phyloP scores from a whole-genome alignment of 2,329 filamentous ascomycete species.

The Apiospora rasikravindrae region DNA sequence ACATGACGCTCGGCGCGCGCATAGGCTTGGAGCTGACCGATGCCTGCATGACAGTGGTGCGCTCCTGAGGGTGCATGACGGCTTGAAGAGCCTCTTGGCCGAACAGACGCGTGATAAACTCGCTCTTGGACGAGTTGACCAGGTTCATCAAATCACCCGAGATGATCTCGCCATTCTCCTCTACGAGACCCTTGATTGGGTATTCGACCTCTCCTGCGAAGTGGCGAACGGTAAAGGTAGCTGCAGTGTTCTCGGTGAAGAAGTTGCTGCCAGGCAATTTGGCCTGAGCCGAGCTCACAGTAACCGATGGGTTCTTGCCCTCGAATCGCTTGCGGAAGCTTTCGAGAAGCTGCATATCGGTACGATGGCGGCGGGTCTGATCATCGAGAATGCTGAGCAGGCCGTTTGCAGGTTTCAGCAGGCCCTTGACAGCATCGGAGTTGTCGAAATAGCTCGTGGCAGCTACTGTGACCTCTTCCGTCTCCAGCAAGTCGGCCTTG shows the following conservation, averaged over 20 bases:
- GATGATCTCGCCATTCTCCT: conserved; percentile 96
- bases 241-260: conserved; percentile 77
- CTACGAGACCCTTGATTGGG: conserved; percentile 81
- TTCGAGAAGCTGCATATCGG: conserved; percentile 88
- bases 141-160: conserved; percentile 96
- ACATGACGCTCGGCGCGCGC: conserved; percentile 90
- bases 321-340: conserved; percentile 92
- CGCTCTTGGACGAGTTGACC: conserved; percentile 84
- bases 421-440: conserved; percentile 87
- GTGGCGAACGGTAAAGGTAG: conserved; percentile 89
- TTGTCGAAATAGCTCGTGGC: conserved; percentile 98
- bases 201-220: conserved; percentile 98
- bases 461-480: conserved; percentile 87
- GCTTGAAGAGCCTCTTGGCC: conserved; percentile 95
- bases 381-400: conserved; percentile 94
- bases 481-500: conserved; percentile 91
- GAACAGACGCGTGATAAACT: conserved; percentile 88
- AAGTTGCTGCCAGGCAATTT: conserved; percentile 90
- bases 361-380: conserved; percentile 87
- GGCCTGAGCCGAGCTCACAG: conserved; percentile 75
- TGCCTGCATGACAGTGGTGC: conserved; percentile 89
- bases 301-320: conserved; percentile 89
- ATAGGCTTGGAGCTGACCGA: conserved; percentile 95
- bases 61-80: conserved; percentile 90
- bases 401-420: conserved; percentile 92